Conservation (phyloP, 208 protist genomes). For the Blastocrithidia nonstop region DNA sequence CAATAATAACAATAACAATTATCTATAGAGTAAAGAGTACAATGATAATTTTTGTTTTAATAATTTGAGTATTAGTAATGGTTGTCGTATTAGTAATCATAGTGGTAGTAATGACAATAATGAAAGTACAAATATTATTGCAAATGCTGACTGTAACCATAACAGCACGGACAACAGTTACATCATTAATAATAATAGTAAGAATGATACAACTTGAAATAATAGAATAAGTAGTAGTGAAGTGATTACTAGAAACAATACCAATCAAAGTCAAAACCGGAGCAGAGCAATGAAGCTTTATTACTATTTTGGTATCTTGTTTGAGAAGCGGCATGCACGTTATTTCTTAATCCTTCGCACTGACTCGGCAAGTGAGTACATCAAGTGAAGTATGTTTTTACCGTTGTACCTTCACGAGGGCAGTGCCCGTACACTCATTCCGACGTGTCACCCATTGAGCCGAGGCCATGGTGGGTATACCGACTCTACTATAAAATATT, state of each 20-base stretch:
- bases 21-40: not conserved
- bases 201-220: not conserved
- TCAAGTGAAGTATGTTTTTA: slow-evolving; percentile 20
- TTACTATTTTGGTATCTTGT: slow-evolving; percentile 48
- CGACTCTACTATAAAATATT: too few relatives aligned
- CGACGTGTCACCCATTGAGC: slow-evolving; percentile 24
- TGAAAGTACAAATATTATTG: too few relatives aligned
- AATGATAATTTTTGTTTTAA: not conserved
- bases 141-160: too few relatives aligned
- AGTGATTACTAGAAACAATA: slow-evolving; percentile 8
- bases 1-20: not conserved
- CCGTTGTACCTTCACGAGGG: slow-evolving; percentile 33
- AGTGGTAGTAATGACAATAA: not conserved
- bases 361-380: slow-evolving; percentile 12
- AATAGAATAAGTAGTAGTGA: too few relatives aligned
- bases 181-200: not conserved
- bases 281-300: not conserved
- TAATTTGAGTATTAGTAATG: not conserved
- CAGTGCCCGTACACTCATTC: slow-evolving; percentile 18
- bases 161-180: not conserved
- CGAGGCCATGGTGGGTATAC: slow-evolving; percentile 6
- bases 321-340: slow-evolving; percentile 23
- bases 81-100: not conserved
- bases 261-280: not conserved
- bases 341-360: slow-evolving; percentile 39